Percentiles rank a stretch among this genome's conserved stretches.
These are phyloP conservation scores for Dovyalis caffra DNA, from an alignment of 345 rosid species.

Conservation along the genomic window DNA sequence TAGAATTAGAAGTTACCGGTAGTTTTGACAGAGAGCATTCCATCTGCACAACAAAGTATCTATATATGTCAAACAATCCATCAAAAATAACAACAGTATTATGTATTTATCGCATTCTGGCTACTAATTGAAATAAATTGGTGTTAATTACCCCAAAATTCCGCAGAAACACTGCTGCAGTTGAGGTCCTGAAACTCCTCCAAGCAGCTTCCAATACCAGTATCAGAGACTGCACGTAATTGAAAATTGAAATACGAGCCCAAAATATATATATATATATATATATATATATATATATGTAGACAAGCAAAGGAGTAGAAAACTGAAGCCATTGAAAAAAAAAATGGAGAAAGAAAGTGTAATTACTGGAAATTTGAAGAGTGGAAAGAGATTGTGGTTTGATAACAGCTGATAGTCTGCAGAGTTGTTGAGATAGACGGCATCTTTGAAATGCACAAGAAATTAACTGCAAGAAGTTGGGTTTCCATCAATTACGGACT, in stretches of 20 bases:
- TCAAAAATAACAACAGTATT: too few species aligned
- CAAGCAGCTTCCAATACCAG: constrained; percentile 61
- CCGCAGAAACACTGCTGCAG: constrained; percentile 27
- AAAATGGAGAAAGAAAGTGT: constrained; percentile 3
- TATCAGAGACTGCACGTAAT: constrained; percentile 75
- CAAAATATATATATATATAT: too few species aligned
- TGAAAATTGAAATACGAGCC: too few species aligned
- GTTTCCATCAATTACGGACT: background rate
- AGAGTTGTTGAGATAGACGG: constrained; percentile 57
- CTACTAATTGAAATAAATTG: background rate
- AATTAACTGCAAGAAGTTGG: constrained; percentile 47
- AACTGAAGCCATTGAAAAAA: background rate
- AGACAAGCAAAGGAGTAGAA: too few species aligned
- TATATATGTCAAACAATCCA: background rate
- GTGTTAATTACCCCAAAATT: constrained; percentile 53
- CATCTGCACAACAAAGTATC: constrained; percentile 65
- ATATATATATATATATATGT: too few species aligned
- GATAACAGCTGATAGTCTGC: constrained; percentile 65
- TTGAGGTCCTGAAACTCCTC: constrained; percentile 58
- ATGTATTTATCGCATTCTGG: too few species aligned
- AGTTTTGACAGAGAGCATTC: constrained; percentile 61
- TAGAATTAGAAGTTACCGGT: constrained; percentile 54
- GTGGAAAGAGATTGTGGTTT: constrained; percentile 25
- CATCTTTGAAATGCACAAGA: constrained; percentile 75
- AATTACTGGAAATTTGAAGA: constrained; percentile 57